Conservation (phyloP, 2,329 filamentous ascomycete genomes). For the Didymella lethalis region DNA sequence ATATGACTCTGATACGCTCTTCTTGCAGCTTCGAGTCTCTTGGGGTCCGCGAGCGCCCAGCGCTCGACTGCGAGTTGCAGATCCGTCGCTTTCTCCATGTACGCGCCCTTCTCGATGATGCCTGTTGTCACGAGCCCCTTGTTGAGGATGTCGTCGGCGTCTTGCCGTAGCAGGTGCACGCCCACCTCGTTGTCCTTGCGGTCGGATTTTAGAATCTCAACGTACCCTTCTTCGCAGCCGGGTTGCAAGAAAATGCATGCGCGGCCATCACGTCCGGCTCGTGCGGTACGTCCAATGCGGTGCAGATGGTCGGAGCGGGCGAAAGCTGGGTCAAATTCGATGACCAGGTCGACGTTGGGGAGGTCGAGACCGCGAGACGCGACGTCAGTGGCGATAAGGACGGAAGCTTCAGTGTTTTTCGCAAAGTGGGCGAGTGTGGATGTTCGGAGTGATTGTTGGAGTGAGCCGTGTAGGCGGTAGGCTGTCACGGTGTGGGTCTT, state of each 20-base stretch:
- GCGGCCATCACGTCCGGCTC: conserved; percentile 86
- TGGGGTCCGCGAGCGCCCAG: conserved; percentile 69
- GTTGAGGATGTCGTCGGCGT: conserved; percentile 71
- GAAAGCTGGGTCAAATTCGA: conserved; percentile 97
- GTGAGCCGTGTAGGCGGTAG: conserved; percentile 89
- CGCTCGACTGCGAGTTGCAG: conserved; percentile 72
- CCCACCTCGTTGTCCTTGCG: conserved; percentile 70
- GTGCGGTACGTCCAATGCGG: conserved; percentile 91
- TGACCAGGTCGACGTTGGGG: conserved; percentile 90
- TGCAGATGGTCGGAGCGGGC: conserved; percentile 93
- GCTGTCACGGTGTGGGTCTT: conserved; percentile 79
- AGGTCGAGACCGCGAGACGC: conserved; percentile 95
- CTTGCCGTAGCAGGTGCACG: conserved; percentile 62
- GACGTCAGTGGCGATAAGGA: conserved; percentile 94
- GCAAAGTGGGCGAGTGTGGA: conserved; percentile 84
- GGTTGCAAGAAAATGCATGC: conserved; percentile 90
- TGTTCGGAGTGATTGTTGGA: conserved; percentile 86
- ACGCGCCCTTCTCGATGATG: conserved; percentile 58
- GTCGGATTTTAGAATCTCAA: conserved; percentile 76
- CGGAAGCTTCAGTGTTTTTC: conserved; percentile 73
- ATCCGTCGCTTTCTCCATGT: conserved; percentile 72
- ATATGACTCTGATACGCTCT: conserved; percentile 92
- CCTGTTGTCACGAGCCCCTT: conserved; percentile 64
- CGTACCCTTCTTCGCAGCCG: conserved; percentile 90
- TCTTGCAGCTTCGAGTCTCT: conserved; percentile 79